Conservation (phyloP, 257 asterid species). For the Solanum pimpinellifolium region DNA sequence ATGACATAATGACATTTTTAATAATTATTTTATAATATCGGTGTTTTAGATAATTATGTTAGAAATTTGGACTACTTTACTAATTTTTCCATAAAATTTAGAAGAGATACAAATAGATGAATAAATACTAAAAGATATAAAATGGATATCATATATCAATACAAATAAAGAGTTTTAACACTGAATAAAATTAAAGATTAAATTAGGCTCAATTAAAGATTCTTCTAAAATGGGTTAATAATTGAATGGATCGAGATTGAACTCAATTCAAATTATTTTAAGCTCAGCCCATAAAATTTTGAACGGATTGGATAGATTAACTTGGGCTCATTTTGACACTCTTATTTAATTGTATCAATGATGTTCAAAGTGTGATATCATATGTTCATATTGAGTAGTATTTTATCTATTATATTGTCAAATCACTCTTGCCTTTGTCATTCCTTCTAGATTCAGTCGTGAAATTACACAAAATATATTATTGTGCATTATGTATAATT, state of each 20-base stretch:
- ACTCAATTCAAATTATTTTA: not conserved
- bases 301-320: not conserved
- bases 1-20: too few relatives aligned
- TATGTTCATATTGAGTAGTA: not conserved
- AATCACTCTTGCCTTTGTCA: not conserved
- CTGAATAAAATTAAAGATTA: too few relatives aligned
- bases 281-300: not conserved
- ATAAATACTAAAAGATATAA: too few relatives aligned
- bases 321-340: not conserved
- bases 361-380: not conserved
- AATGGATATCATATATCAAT: too few relatives aligned
- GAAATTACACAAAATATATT: not conserved
- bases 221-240: too few relatives aligned
- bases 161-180: not conserved
- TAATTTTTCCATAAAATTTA: too few relatives aligned
- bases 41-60: too few relatives aligned
- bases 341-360: not conserved
- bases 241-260: not conserved
- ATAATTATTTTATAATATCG: too few relatives aligned
- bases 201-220: not conserved
- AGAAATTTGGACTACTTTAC: too few relatives aligned
- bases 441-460: not conserved
- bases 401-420: too few relatives aligned
- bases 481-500: not conserved
- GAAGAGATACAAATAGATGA: not conserved